Conservation (phyloP, 176 grass and related monocot species). For the Guadua angustifolia region DNA sequence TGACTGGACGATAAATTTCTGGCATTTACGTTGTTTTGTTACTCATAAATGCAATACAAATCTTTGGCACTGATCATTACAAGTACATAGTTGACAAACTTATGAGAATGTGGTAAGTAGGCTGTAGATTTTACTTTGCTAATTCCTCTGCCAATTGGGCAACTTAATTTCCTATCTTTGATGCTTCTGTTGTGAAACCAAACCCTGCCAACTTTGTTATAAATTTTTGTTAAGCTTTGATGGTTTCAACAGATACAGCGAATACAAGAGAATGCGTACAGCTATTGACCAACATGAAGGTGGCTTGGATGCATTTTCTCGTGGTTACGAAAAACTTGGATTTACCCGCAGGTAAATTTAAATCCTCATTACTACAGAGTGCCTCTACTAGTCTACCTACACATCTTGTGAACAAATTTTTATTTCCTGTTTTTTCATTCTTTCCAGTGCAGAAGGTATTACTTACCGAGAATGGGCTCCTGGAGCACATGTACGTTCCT, state of each 20-base stretch:
- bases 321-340: slow-evolving; percentile 87
- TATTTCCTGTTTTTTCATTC: slow-evolving; percentile 21
- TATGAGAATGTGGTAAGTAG: slow-evolving; percentile 13
- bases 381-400: not conserved
- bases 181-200: slow-evolving; percentile 25
- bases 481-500: slow-evolving; percentile 74
- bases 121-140: slow-evolving; percentile 14
- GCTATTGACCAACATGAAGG: slow-evolving; percentile 86
- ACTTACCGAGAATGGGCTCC: slow-evolving; percentile 97
- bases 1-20: not conserved
- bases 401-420: slow-evolving; percentile 23
- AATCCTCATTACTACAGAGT: not conserved
- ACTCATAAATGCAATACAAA: slow-evolving; percentile 20
- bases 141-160: not conserved
- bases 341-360: slow-evolving; percentile 71
- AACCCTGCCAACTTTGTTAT: not conserved
- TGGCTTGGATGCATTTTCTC: slow-evolving; percentile 85
- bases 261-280: slow-evolving; percentile 69
- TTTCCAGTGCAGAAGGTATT: slow-evolving; percentile 73
- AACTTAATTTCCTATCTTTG: slow-evolving; percentile 26
- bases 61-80: not conserved
- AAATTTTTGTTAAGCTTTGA: slow-evolving; percentile 22
- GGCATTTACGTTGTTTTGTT: not conserved
- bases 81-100: slow-evolving; percentile 3
- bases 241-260: slow-evolving; percentile 73